A percentile compares a stretch with the other conserved stretches of the same genome.
Evolutionary conservation across 2,329 filamentous ascomycete species (phyloP).

Genomic region (Penicillium sp.): DNA sequence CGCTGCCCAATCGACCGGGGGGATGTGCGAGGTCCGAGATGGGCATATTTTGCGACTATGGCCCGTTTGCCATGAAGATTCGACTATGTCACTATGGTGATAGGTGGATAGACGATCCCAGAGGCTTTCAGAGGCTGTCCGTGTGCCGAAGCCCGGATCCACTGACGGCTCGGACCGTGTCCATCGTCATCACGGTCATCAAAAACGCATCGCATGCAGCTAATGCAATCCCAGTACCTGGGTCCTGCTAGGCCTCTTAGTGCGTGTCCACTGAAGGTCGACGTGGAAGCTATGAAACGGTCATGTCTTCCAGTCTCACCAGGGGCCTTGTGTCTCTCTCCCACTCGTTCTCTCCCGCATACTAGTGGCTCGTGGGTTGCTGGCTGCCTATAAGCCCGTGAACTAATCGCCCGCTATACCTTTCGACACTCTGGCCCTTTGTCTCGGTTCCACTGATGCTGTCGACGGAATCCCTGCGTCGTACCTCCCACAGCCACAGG

Average conservation of each 20-base stretch:
- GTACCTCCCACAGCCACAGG: slow-evolving; percentile 30
- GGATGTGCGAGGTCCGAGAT: slow-evolving; percentile 7
- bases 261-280: background rate
- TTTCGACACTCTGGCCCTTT: background rate
- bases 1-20: slow-evolving; percentile 34
- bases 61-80: background rate
- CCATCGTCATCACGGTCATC: slow-evolving; percentile 4
- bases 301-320: background rate
- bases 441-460: slow-evolving; percentile 5
- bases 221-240: background rate
- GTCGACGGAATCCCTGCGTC: slow-evolving; percentile 14
- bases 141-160: slow-evolving; percentile 6
- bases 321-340: background rate
- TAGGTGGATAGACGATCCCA: background rate
- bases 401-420: background rate
- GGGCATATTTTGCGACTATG: background rate
- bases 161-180: slow-evolving; percentile 34
- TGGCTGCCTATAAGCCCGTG: background rate
- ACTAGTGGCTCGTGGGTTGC: background rate
- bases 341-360: background rate
- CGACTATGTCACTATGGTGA: background rate
- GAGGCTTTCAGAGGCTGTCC: background rate
- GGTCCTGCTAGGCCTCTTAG: background rate
- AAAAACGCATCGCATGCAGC: background rate
- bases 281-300: background rate